Evolutionary conservation across 2,329 filamentous ascomycete species (phyloP).

Genomic region (Fusarium staphyleae): DNA sequence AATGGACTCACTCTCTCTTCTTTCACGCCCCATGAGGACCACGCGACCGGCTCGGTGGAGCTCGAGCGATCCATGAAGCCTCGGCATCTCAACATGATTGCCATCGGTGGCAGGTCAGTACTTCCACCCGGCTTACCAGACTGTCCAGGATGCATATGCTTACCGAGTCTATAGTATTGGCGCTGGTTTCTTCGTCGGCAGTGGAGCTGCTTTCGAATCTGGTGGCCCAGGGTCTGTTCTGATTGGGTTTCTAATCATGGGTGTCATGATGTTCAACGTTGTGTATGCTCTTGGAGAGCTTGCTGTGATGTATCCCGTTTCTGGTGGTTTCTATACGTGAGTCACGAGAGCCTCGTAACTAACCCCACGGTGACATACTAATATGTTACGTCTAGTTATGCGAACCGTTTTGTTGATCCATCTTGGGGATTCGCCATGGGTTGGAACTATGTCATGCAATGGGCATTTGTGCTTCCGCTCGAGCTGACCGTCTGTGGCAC

Average conservation of each 20-base stretch:
- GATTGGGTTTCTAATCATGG: slow-evolving; percentile 62
- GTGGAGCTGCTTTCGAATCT: slow-evolving; percentile 52
- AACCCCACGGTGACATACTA: slow-evolving; percentile 6
- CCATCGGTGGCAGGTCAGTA: slow-evolving; percentile 40
- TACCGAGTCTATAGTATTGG: slow-evolving; percentile 51
- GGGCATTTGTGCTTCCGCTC: slow-evolving; percentile 55
- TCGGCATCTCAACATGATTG: slow-evolving; percentile 42
- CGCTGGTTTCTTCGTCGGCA: slow-evolving; percentile 69
- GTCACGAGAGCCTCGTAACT: background rate
- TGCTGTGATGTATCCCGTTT: slow-evolving; percentile 50
- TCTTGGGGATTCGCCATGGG: slow-evolving; percentile 55
- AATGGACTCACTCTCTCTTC: slow-evolving; percentile 39
- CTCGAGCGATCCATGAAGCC: slow-evolving; percentile 39
- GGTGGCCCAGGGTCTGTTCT: slow-evolving; percentile 51
- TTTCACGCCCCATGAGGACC: slow-evolving; percentile 35
- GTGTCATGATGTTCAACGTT: slow-evolving; percentile 67
- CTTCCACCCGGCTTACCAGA: background rate
- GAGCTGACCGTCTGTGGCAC: slow-evolving; percentile 59
- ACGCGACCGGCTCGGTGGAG: slow-evolving; percentile 32
- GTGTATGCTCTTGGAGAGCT: slow-evolving; percentile 68
- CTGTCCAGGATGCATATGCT: background rate
- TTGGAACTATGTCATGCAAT: slow-evolving; percentile 57
- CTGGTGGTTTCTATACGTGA: slow-evolving; percentile 63
- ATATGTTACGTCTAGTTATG: slow-evolving; percentile 47
- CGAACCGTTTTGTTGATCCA: slow-evolving; percentile 63